Evolutionary conservation across 148 eudicot genomes (phyloP).

Genomic region (Rhododendron henanense): DNA sequence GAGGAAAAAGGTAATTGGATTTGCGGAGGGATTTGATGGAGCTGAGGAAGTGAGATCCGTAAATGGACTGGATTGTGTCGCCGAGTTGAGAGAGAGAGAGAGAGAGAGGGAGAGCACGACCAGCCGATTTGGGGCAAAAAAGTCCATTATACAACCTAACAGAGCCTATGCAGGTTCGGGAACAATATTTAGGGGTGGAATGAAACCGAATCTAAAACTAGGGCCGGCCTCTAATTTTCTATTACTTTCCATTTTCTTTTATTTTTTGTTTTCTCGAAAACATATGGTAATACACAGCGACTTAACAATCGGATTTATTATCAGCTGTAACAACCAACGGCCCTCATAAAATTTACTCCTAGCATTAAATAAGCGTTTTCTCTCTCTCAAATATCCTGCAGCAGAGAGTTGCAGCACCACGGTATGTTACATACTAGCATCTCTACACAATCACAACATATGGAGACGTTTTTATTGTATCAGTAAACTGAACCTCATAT

Average conservation of each 20-base stretch:
- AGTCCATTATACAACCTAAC: too few relatives aligned
- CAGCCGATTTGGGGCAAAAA: too few relatives aligned
- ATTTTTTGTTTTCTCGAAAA: neutral
- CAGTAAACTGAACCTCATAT: neutral
- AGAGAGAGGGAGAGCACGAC: too few relatives aligned
- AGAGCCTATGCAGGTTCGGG: too few relatives aligned
- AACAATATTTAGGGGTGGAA: too few relatives aligned
- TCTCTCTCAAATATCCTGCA: neutral
- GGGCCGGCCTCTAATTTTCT: too few relatives aligned
- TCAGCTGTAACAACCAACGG: neutral
- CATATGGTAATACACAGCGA: neutral
- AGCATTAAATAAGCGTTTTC: neutral
- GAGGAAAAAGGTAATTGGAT: constrained; percentile 7
- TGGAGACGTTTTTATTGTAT: neutral
- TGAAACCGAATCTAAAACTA: too few relatives aligned
- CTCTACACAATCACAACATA: neutral
- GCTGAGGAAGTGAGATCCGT: constrained; percentile 63
- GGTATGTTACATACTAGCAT: neutral
- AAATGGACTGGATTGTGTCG: constrained; percentile 81
- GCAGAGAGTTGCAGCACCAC: neutral
- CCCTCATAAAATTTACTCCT: neutral
- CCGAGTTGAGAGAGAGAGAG: constrained; percentile 29
- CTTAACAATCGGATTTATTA: neutral
- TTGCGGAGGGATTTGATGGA: constrained; percentile 43
- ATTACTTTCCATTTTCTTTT: neutral